Evolutionary conservation across 768 basidiomycete species (phyloP).

Genomic region (Trametes cingulata): DNA sequence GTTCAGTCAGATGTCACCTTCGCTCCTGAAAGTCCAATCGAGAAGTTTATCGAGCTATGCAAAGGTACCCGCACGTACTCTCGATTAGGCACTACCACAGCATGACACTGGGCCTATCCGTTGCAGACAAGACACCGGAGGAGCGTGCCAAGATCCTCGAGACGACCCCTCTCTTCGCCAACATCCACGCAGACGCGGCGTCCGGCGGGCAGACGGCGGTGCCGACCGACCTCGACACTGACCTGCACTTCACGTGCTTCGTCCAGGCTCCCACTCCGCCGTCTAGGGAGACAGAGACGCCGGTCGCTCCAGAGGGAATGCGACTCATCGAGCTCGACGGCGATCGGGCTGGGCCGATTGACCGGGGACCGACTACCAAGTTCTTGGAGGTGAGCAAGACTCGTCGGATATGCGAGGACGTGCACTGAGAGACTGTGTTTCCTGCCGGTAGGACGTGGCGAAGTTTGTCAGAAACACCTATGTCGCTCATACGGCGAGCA

Average conservation of each 20-base stretch:
- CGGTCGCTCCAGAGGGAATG: constrained; percentile 20
- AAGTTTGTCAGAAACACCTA: constrained; percentile 61
- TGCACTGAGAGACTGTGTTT: constrained; percentile 27
- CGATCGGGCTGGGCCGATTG: constrained; percentile 72
- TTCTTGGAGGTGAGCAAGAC: constrained; percentile 49
- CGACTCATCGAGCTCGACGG: constrained; percentile 88
- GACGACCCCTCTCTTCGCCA: constrained; percentile 71
- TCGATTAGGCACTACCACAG: neutral
- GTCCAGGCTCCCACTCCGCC: constrained; percentile 60
- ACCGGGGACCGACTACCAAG: constrained; percentile 64
- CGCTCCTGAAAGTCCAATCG: constrained; percentile 57
- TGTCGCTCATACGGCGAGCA: constrained; percentile 51
- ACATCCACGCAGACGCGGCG: constrained; percentile 75
- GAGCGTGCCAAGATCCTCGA: constrained; percentile 78
- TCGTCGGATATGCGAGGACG: too few species aligned
- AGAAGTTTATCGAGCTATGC: constrained; percentile 65
- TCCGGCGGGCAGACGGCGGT: constrained; percentile 67
- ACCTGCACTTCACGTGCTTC: constrained; percentile 89
- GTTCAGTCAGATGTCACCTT: constrained; percentile 60
- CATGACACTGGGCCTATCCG: neutral
- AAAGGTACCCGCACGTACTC: constrained; percentile 42
- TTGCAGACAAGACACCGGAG: constrained; percentile 61
- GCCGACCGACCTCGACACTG: constrained; percentile 64
- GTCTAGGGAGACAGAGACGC: constrained; percentile 31
- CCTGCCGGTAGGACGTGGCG: constrained; percentile 56